These are phyloP conservation scores for Porcisia hertigi DNA, from an alignment of 208 protist genomes.

Conservation along the genomic window DNA sequence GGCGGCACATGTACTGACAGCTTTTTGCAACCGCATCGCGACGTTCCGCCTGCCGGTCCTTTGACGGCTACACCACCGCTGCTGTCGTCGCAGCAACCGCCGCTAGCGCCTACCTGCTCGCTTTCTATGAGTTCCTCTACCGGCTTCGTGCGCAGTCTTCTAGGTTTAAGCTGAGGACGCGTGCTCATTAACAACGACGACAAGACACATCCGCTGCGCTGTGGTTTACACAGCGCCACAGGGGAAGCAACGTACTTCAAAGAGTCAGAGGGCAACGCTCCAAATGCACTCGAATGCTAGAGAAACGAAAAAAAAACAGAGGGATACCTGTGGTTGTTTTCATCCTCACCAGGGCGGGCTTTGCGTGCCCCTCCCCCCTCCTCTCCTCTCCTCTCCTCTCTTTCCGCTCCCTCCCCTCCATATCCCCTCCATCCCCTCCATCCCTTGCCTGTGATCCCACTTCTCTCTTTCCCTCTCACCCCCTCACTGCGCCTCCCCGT, in stretches of 20 bases:
- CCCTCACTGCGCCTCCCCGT: no score
- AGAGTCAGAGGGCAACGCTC: no score
- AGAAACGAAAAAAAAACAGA: no score
- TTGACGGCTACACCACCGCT: background rate
- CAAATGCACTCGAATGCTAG: no score
- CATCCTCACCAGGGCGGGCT: no score
- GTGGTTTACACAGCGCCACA: background rate
- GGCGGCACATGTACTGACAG: background rate
- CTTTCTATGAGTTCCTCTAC: slow-evolving; percentile 29
- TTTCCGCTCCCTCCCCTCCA: no score
- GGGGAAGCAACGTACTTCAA: background rate
- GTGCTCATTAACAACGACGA: background rate
- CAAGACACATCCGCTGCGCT: background rate
- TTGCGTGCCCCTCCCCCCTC: no score
- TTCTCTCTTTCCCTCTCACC: no score
- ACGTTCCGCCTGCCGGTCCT: background rate
- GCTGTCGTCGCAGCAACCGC: background rate
- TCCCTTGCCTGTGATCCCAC: no score
- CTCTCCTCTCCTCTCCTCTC: no score
- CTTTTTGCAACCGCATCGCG: background rate
- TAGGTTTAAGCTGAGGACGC: slow-evolving; percentile 18
- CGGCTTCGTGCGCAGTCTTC: slow-evolving; percentile 25
- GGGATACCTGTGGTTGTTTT: no score
- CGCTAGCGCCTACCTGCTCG: slow-evolving; percentile 1
- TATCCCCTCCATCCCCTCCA: no score